phyloP scores from a whole-genome alignment of 1,139 yeast species.

The Zhuliangozyma parablackwelliae region DNA sequence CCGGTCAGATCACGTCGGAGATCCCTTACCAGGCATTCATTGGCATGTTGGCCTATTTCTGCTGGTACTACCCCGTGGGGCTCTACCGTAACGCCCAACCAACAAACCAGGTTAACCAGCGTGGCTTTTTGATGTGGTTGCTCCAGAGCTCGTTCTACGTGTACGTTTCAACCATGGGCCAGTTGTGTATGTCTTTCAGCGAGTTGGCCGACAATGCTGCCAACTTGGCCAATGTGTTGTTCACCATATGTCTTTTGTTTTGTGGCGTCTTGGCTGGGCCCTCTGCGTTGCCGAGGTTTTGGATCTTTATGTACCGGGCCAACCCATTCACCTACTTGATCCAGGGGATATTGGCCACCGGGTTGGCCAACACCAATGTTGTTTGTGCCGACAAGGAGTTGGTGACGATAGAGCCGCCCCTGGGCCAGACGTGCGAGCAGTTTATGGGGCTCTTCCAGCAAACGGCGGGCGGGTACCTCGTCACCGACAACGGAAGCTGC shows the following conservation, averaged over 20 bases:
- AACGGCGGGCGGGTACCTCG: slow-evolving; percentile 45
- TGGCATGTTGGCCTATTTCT: slow-evolving; percentile 65
- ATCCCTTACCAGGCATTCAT: slow-evolving; percentile 67
- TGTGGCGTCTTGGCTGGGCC: slow-evolving; percentile 32
- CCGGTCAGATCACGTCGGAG: slow-evolving; percentile 67
- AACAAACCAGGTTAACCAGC: slow-evolving; percentile 19
- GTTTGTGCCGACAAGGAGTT: slow-evolving; percentile 25
- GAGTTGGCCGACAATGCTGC: slow-evolving; percentile 40
- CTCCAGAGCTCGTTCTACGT: slow-evolving; percentile 34
- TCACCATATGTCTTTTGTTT: slow-evolving; percentile 29
- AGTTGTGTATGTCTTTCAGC: slow-evolving; percentile 32
- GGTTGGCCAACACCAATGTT: slow-evolving; percentile 22
- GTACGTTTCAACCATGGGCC: slow-evolving; percentile 35
- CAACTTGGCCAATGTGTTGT: slow-evolving; percentile 23
- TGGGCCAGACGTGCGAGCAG: slow-evolving; percentile 52
- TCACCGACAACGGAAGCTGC: slow-evolving; percentile 33
- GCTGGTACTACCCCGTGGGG: slow-evolving; percentile 84
- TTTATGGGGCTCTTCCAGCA: slow-evolving; percentile 45
- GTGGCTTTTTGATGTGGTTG: slow-evolving; percentile 47
- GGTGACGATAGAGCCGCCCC: slow-evolving; percentile 25
- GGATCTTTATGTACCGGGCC: slow-evolving; percentile 58
- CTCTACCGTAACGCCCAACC: slow-evolving; percentile 51
- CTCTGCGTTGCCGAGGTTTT: slow-evolving; percentile 26
- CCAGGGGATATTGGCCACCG: slow-evolving; percentile 24
- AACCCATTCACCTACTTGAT: slow-evolving; percentile 66